These are phyloP conservation scores for Spergularia marina DNA, from an alignment of 148 eudicot genomes.

Conservation along the genomic window DNA sequence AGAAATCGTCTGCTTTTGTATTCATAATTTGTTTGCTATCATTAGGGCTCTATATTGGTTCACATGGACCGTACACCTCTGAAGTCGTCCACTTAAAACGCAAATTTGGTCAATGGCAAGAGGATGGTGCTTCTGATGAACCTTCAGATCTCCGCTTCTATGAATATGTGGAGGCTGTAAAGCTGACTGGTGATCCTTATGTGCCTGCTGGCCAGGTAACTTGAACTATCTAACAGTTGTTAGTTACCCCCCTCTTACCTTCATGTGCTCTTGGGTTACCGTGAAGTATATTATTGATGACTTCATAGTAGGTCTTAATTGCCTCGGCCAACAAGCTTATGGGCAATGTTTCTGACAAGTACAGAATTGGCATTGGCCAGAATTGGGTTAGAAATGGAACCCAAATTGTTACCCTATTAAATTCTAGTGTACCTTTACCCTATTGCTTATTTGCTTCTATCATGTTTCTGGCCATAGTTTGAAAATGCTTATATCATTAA, in stretches of 20 bases:
- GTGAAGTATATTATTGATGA: neutral
- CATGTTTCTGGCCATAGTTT: neutral
- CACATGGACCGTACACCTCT: slow-evolving; percentile 70
- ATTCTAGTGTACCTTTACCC: neutral
- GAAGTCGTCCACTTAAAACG: slow-evolving; percentile 92
- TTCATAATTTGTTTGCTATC: slow-evolving; percentile 11
- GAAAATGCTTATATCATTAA: neutral
- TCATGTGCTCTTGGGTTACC: neutral
- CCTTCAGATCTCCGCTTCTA: slow-evolving; percentile 69
- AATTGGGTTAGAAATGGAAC: neutral
- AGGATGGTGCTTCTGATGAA: slow-evolving; percentile 43
- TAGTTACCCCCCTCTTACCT: neutral
- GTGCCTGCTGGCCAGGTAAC: slow-evolving; percentile 97
- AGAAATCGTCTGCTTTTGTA: neutral
- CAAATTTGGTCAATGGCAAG: slow-evolving; percentile 93
- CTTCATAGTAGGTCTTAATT: neutral
- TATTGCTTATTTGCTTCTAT: neutral
- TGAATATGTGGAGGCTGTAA: slow-evolving; percentile 96
- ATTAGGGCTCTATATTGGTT: slow-evolving; percentile 78
- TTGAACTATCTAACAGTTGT: neutral
- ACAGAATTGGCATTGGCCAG: neutral
- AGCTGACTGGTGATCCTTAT: slow-evolving; percentile 93
- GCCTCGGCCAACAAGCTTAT: neutral
- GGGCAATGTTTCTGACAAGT: neutral
- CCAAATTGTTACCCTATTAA: neutral